A percentile compares a stretch with the other conserved stretches of the same genome.
phyloP scores from a whole-genome alignment of 306 rosid species.

The Ormosia semicastrata region DNA sequence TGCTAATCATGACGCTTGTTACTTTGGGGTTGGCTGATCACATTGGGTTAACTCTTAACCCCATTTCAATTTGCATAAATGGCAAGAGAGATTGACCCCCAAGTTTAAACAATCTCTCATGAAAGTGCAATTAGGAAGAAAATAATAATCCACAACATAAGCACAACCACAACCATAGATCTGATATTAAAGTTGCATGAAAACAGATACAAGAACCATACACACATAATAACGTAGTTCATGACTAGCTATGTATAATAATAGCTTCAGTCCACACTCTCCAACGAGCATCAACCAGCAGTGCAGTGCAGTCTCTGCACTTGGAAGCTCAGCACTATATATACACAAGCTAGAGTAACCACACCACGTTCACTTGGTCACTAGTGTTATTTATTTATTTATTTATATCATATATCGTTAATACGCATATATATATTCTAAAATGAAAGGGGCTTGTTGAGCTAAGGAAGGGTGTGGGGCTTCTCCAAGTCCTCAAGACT shows the following conservation, averaged over 20 bases:
- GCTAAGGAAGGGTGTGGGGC: conserved; percentile 46
- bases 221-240: conserved; percentile 28
- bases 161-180: conserved; percentile 22
- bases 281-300: neutral
- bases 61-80: no score
- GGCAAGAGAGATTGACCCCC: neutral
- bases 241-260: conserved; percentile 14
- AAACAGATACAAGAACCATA: conserved; percentile 2
- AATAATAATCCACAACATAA: neutral
- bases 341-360: conserved; percentile 23
- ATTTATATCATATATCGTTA: neutral
- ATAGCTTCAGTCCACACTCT: conserved; percentile 13
- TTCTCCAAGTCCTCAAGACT: conserved; percentile 93
- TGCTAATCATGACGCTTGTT: neutral
- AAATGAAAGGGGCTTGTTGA: neutral
- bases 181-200: conserved; percentile 18
- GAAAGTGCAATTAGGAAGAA: neutral
- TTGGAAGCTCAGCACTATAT: conserved; percentile 7
- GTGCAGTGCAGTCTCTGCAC: neutral
- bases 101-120: neutral
- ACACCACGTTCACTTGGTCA: conserved; percentile 15
- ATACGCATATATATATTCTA: neutral
- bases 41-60: neutral
- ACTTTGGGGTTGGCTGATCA: neutral
- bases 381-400: conserved; percentile 31